These are phyloP conservation scores for Ganoderma lucidum DNA, from an alignment of 1,284 basidiomycete species.

Conservation along the genomic window DNA sequence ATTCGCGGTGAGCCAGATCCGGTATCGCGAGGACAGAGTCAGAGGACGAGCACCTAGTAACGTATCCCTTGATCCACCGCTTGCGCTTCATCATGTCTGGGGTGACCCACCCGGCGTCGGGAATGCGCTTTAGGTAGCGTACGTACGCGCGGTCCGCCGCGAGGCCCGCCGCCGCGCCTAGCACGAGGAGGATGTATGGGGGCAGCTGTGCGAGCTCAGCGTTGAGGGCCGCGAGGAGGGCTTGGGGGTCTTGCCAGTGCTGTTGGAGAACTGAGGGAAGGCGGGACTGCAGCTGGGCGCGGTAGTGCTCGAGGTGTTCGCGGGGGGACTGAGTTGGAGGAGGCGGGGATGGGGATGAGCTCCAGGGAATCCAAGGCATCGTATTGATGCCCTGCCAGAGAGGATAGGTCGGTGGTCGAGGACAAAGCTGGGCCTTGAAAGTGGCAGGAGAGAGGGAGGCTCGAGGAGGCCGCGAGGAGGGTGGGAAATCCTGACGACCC, in stretches of 20 bases:
- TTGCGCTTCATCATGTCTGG: slow-evolving; percentile 61
- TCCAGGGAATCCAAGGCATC: slow-evolving; percentile 11
- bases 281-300: not conserved
- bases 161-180: slow-evolving; percentile 39
- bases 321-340: not conserved
- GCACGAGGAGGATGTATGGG: slow-evolving; percentile 35
- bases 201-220: slow-evolving; percentile 6
- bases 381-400: not conserved
- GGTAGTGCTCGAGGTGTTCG: not conserved
- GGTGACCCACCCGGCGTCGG: slow-evolving; percentile 70
- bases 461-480: slow-evolving; percentile 1
- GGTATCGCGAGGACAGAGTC: not conserved
- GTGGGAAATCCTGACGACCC: not conserved
- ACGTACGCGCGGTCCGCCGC: slow-evolving; percentile 51
- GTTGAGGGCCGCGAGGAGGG: slow-evolving; percentile 14
- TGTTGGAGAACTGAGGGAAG: not conserved
- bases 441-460: not conserved
- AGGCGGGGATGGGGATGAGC: not conserved
- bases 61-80: slow-evolving; percentile 75
- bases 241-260: slow-evolving; percentile 4
- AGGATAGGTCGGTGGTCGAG: not conserved
- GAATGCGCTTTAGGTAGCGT: slow-evolving; percentile 67
- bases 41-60: slow-evolving; percentile 63
- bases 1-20: not conserved
- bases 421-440: no score